Evolutionary conservation across 1,139 yeast genomes (phyloP), one percentile per base, ranked within the genome.

Genomic region (Suhomyces taliae): DNA sequence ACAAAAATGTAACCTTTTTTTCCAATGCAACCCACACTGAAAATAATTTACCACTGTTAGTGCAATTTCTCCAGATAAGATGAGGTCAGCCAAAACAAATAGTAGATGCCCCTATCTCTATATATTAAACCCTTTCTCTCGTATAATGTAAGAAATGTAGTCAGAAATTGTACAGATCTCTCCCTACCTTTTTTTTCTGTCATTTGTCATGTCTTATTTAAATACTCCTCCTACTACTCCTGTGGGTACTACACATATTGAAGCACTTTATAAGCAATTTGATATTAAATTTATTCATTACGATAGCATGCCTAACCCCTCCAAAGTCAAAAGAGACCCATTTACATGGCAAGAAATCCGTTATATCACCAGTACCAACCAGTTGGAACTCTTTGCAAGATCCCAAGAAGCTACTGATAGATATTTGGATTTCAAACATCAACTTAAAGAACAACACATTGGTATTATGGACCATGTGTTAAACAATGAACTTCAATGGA

Each of bases 371-470:
- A 43, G 48, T 8, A 51, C 59, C 42, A 75, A 75, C 53, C 60
- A 65, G 40, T 60, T 75, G 40, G 76, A 73, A 46, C 55, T 61
- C 37, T 72, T 74, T 56, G 79, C 79, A 24, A 60, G 80, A 51
- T 70, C 74, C 32, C 58, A 58, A 46, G 53, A 50, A 34, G 67
- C 57, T 45, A 74, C 76, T 15, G 58, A 62, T 19, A 57, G 64
- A 44, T 75, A 75, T 51, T 61, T 63, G 39, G 56, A 52, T 24
- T 73, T 74, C 55, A 75, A 75, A 54, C 60, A 59, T 33, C 51
- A 57, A 39, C 61, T 75, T 24, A 61, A 62, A 45, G 53, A 48
- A n/a, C 45, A 56, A 8, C 54, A 62, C 15, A 55, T 66, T 11
- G 55, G 66, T 11, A 64, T 75, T 10, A 70, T 67, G 60, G 69